Evolutionary conservation across 1,284 basidiomycete genomes (phyloP).

Genomic region (Ceratobasidium sp.): DNA sequence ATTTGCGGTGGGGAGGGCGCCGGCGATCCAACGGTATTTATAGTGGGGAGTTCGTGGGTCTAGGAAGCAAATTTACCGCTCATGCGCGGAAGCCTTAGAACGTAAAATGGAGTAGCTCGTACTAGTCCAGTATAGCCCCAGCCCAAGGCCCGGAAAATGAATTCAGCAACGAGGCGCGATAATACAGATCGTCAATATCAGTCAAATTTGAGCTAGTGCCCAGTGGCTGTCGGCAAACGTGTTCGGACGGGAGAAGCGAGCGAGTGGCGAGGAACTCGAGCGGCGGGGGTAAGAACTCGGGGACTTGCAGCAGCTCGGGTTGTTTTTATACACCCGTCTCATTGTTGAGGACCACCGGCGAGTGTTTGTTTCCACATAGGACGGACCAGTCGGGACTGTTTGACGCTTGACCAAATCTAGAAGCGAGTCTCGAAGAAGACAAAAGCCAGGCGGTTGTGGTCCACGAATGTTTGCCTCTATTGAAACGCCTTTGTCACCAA

Average conservation of each 20-base stretch:
- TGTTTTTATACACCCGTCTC: conserved; percentile 17
- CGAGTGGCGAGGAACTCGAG: not conserved
- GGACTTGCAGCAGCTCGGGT: not conserved
- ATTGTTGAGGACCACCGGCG: conserved; percentile 22
- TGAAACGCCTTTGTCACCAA: not conserved
- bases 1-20: not conserved
- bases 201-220: not conserved
- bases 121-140: not conserved
- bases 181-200: not conserved
- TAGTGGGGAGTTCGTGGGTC: conserved; percentile 23
- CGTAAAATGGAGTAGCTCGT: not conserved
- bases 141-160: conserved; percentile 24
- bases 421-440: conserved; percentile 19
- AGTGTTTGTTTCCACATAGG: conserved; percentile 8
- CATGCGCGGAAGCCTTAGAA: conserved; percentile 34
- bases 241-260: not conserved
- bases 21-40: conserved; percentile 29
- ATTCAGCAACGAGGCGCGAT: not conserved
- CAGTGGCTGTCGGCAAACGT: too few relatives aligned
- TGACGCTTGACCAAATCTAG: conserved; percentile 22
- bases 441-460: conserved; percentile 17
- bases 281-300: not conserved
- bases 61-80: conserved; percentile 13
- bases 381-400: conserved; percentile 24
- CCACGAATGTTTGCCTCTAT: conserved; percentile 16